phyloP scores from a whole-genome alignment of 345 rosid genomes.

The Erysimum cheiranthoides region DNA sequence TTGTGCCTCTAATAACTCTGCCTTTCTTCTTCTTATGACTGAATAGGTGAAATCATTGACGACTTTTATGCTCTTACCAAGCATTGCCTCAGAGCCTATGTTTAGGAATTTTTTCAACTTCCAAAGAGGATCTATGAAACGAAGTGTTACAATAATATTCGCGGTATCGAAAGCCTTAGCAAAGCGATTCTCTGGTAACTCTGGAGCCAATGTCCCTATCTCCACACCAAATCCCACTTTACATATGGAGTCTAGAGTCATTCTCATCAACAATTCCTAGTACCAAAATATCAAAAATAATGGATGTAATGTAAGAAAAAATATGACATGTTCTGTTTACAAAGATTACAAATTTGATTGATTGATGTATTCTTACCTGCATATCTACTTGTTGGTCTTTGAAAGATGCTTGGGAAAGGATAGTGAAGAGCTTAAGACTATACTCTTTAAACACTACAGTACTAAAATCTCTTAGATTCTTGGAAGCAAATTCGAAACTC shows the following conservation, averaged over 20 bases:
- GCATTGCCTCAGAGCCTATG: slow-evolving; percentile 87
- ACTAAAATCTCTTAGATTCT: slow-evolving; percentile 91
- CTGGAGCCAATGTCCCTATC: slow-evolving; percentile 78
- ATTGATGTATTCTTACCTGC: slow-evolving; percentile 54
- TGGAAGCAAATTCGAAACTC: slow-evolving; percentile 95
- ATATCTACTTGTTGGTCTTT: slow-evolving; percentile 67
- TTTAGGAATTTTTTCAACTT: slow-evolving; percentile 70
- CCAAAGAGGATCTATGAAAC: slow-evolving; percentile 93
- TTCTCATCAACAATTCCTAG: slow-evolving; percentile 85
- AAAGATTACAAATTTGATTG: neutral
- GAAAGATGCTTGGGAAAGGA: slow-evolving; percentile 64
- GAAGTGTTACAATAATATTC: slow-evolving; percentile 79
- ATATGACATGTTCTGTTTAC: neutral
- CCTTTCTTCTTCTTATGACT: slow-evolving; percentile 74
- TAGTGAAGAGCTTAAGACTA: slow-evolving; percentile 74
- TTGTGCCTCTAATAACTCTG: slow-evolving; percentile 57
- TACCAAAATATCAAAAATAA: slow-evolving; percentile 3
- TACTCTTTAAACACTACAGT: slow-evolving; percentile 83
- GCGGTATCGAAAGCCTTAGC: slow-evolving; percentile 90
- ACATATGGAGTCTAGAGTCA: slow-evolving; percentile 95
- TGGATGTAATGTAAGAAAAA: neutral
- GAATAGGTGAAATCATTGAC: slow-evolving; percentile 84
- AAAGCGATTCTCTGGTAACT: slow-evolving; percentile 71
- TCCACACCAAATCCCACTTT: slow-evolving; percentile 97
- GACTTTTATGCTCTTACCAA: slow-evolving; percentile 73